phyloP scores from a whole-genome alignment of 495 filamentous ascomycete genomes.

The Endocarpon pusillum region DNA sequence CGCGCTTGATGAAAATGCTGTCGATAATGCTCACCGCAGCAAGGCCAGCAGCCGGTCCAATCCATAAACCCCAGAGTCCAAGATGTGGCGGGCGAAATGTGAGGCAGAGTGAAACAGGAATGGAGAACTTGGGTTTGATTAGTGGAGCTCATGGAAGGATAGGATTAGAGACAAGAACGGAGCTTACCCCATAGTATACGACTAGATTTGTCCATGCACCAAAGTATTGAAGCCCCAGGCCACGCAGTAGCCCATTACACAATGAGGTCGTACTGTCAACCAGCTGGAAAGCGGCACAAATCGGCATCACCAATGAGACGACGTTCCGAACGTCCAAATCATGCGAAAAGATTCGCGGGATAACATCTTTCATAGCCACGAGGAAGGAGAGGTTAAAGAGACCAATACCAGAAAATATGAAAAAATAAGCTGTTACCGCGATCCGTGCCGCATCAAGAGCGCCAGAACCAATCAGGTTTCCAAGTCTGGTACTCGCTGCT shows the following conservation, averaged over 20 bases:
- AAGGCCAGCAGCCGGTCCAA: slow-evolving; percentile 56
- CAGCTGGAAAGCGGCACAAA: slow-evolving; percentile 75
- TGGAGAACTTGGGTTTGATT: no score
- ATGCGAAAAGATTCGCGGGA: slow-evolving; percentile 64
- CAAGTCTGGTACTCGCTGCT: slow-evolving; percentile 44
- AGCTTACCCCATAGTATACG: slow-evolving; percentile 77
- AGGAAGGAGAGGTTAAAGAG: slow-evolving; percentile 59
- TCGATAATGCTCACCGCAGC: slow-evolving; percentile 48
- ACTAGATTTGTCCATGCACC: slow-evolving; percentile 75
- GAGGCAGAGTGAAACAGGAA: no score
- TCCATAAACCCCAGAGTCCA: slow-evolving; percentile 64
- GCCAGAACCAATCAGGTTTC: slow-evolving; percentile 51
- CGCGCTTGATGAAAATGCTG: slow-evolving; percentile 42
- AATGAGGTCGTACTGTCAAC: slow-evolving; percentile 65
- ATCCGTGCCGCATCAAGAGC: slow-evolving; percentile 52
- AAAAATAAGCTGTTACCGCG: slow-evolving; percentile 39
- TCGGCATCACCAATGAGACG: slow-evolving; percentile 53
- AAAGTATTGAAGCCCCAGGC: slow-evolving; percentile 70
- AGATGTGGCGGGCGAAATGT: no score
- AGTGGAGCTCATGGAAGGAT: slow-evolving; percentile 53
- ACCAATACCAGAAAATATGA: no score
- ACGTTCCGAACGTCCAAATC: slow-evolving; percentile 64
- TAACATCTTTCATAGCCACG: slow-evolving; percentile 39
- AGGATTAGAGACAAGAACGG: slow-evolving; percentile 62
- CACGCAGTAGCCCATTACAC: slow-evolving; percentile 69